phyloP scores from a whole-genome alignment of 2,329 filamentous ascomycete genomes.

The Ophiostoma fasciatum region DNA sequence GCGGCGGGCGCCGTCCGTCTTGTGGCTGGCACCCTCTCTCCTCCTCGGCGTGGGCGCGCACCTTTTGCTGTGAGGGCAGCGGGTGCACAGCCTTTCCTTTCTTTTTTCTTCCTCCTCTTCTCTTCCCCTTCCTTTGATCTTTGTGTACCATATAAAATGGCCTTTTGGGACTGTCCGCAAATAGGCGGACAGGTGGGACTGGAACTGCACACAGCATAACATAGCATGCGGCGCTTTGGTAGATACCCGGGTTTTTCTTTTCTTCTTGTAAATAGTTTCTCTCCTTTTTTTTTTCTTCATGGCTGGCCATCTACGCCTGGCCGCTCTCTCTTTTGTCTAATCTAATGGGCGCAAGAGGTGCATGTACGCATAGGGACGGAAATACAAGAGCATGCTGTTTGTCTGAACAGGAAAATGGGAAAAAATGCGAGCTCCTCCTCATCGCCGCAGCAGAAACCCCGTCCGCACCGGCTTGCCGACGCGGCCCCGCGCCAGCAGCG shows the following conservation, averaged over 20 bases:
- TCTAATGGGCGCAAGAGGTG: too few species aligned
- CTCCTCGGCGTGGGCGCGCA: constrained; percentile 2
- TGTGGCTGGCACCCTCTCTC: constrained; percentile 3
- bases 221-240: not conserved
- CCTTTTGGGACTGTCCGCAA: too few species aligned
- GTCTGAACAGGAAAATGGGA: too few species aligned
- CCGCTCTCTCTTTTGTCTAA: too few species aligned
- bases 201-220: too few species aligned
- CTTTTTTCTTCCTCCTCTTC: not conserved
- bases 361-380: too few species aligned
- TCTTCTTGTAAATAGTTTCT: not conserved
- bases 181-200: too few species aligned
- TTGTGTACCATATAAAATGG: too few species aligned
- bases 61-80: constrained; percentile 1
- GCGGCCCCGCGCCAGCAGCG: constrained; percentile 31
- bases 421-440: not conserved
- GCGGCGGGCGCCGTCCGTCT: not conserved
- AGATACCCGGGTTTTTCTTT: constrained; percentile 2
- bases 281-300: too few species aligned
- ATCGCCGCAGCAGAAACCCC: constrained; percentile 30
- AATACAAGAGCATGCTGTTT: not conserved
- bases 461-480: constrained; percentile 20
- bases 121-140: not conserved
- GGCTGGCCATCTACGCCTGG: too few species aligned
- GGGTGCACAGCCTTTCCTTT: too few species aligned